These are phyloP conservation scores for Mycena filopes DNA, from an alignment of 768 basidiomycete genomes.

Conservation along the genomic window DNA sequence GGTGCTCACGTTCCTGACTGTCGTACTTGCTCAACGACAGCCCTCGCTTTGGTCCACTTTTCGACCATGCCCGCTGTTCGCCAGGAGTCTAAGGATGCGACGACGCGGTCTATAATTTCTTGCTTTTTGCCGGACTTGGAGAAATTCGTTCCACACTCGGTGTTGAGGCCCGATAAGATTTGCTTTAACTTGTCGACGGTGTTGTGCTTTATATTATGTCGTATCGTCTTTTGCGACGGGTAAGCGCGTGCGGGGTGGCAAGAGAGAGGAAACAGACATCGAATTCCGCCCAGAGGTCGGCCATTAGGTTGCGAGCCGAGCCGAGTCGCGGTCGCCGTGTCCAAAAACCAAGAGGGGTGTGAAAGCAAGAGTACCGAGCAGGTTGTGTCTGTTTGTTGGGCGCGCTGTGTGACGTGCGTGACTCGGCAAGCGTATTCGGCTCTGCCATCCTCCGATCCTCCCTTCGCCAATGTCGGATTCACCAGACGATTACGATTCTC, in stretches of 20 bases:
- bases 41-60: conserved; percentile 76
- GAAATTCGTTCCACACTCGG: conserved; percentile 75
- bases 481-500: conserved; percentile 75
- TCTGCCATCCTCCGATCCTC: too few species aligned
- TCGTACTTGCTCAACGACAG: conserved; percentile 74
- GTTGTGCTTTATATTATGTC: conserved; percentile 77
- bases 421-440: too few species aligned
- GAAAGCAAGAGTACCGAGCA: conserved; percentile 9
- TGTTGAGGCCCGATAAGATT: conserved; percentile 81
- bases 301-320: conserved; percentile 56
- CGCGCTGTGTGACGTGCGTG: not conserved
- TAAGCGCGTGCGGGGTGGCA: conserved; percentile 31
- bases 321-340: conserved; percentile 4
- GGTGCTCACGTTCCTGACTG: conserved; percentile 71
- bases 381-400: not conserved
- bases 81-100: conserved; percentile 69
- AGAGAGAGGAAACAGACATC: conserved; percentile 60
- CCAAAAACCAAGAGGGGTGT: conserved; percentile 23
- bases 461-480: conserved; percentile 34
- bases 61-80: conserved; percentile 64
- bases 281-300: conserved; percentile 74
- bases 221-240: conserved; percentile 61
- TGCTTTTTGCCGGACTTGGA: conserved; percentile 88
- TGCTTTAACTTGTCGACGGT: conserved; percentile 90
- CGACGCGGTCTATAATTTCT: conserved; percentile 84